Evolutionary conservation across 345 rosid genomes (phyloP).

Genomic region (Hibiscus trionum): DNA sequence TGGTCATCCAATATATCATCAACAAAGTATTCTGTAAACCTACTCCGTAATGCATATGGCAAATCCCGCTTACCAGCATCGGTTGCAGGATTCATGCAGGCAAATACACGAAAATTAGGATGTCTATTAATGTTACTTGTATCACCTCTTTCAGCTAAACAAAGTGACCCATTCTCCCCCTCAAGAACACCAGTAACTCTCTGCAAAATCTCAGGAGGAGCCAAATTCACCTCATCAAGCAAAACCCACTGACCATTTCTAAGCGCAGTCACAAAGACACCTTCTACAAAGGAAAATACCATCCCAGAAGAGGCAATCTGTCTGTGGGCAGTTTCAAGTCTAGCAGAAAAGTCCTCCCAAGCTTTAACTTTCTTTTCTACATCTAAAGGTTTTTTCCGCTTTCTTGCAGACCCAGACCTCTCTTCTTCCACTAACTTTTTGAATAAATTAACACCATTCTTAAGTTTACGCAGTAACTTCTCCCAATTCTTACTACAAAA

Average conservation of each 20-base stretch:
- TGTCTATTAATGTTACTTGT: slow-evolving; percentile 56
- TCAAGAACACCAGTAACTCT: slow-evolving; percentile 88
- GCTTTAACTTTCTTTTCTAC: slow-evolving; percentile 30
- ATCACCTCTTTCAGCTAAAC: slow-evolving; percentile 97
- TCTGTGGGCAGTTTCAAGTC: slow-evolving; percentile 41
- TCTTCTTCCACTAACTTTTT: slow-evolving; percentile 16
- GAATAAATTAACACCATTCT: slow-evolving; percentile 29
- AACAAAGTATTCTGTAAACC: slow-evolving; percentile 87
- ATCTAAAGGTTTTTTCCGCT: slow-evolving; percentile 57
- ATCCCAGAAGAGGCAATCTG: slow-evolving; percentile 73
- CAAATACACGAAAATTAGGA: slow-evolving; percentile 72
- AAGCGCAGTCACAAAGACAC: slow-evolving; percentile 84
- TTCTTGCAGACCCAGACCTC: slow-evolving; percentile 38
- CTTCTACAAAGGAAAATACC: slow-evolving; percentile 93
- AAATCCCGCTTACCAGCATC: slow-evolving; percentile 98
- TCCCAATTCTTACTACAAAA: slow-evolving; percentile 55
- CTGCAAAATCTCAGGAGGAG: slow-evolving; percentile 90
- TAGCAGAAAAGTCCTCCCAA: slow-evolving; percentile 49
- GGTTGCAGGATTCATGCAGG: slow-evolving; percentile 98
- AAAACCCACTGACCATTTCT: slow-evolving; percentile 87
- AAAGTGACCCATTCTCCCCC: slow-evolving; percentile 79
- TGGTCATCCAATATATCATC: slow-evolving; percentile 68
- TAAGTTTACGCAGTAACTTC: slow-evolving; percentile 38
- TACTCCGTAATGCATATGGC: slow-evolving; percentile 61
- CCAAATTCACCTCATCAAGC: slow-evolving; percentile 96